Conservation (phyloP, 2,329 filamentous ascomycete species). For the Passalora sequoiae region DNA sequence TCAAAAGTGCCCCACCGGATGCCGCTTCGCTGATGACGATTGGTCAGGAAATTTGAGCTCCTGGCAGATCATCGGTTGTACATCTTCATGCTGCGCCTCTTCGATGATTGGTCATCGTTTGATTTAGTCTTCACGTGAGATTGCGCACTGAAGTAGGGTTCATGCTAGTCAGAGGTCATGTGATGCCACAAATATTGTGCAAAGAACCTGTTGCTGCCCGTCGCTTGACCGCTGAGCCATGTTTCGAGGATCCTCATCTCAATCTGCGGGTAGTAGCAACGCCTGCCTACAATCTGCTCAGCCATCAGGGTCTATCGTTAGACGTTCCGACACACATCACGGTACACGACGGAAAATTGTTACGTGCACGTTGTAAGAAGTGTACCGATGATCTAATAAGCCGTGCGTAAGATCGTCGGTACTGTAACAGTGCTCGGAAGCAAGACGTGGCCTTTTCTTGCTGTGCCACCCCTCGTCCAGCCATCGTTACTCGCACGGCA, state of each 20-base stretch:
- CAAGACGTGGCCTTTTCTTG: conserved; percentile 11
- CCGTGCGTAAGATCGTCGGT: too few relatives aligned
- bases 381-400: too few relatives aligned
- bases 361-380: background rate
- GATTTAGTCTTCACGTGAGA: conserved; percentile 4
- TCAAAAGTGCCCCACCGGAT: conserved; percentile 2
- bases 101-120: conserved; percentile 9
- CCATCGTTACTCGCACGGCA: conserved; percentile 9
- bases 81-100: conserved; percentile 5
- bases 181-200: conserved; percentile 10
- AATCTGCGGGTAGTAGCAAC: conserved; percentile 6
- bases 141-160: conserved; percentile 3
- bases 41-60: background rate
- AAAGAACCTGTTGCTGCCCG: conserved; percentile 10
- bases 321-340: too few relatives aligned
- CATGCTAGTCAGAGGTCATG: conserved; percentile 12
- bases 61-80: conserved; percentile 13
- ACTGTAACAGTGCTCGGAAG: background rate
- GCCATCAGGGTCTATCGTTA: conserved; percentile 3
- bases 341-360: too few relatives aligned
- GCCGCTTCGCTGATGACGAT: too few relatives aligned
- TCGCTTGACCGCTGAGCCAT: conserved; percentile 7
- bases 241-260: conserved; percentile 13
- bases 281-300: background rate
- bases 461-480: conserved; percentile 17